Conservation (phyloP, 2,329 filamentous ascomycete genomes). For the Aspergillus sp. region DNA sequence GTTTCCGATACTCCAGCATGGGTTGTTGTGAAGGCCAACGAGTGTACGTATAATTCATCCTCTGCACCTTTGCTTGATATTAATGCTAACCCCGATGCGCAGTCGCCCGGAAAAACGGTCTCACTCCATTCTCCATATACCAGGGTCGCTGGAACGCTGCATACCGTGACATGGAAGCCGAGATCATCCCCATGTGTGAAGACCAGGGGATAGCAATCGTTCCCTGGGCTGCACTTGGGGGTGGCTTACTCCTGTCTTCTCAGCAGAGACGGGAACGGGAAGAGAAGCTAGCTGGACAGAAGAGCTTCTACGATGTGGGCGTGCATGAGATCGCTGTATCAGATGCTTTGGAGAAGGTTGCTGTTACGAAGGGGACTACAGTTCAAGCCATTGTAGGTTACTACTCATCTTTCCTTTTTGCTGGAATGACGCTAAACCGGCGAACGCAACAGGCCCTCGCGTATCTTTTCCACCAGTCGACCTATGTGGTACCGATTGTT, state of each 20-base stretch:
- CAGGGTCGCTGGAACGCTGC: slow-evolving; percentile 12
- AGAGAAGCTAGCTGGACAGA: background rate
- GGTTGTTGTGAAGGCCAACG: slow-evolving; percentile 15
- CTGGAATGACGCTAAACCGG: background rate
- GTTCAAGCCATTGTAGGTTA: slow-evolving; percentile 10
- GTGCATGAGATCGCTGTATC: slow-evolving; percentile 4
- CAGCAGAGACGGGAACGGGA: background rate
- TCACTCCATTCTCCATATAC: slow-evolving; percentile 11
- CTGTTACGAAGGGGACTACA: background rate
- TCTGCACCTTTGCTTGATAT: too few relatives aligned
- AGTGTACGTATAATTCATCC: background rate
- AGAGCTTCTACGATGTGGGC: background rate
- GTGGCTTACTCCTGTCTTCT: background rate
- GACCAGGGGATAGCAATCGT: slow-evolving; percentile 14
- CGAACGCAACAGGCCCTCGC: background rate
- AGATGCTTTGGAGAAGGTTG: slow-evolving; percentile 9
- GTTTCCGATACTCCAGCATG: slow-evolving; percentile 12
- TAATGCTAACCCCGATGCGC: too few relatives aligned
- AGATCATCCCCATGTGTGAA: slow-evolving; percentile 13
- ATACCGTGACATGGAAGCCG: slow-evolving; percentile 9
- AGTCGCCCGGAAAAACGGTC: slow-evolving; percentile 9
- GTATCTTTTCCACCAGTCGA: slow-evolving; percentile 6
- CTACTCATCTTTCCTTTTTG: background rate
- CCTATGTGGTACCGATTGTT: slow-evolving; percentile 9
- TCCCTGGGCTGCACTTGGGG: slow-evolving; percentile 8